Base-by-base conservation (phyloP, 1,139 yeast genomes). In the Taiozyma sp. region DNA sequence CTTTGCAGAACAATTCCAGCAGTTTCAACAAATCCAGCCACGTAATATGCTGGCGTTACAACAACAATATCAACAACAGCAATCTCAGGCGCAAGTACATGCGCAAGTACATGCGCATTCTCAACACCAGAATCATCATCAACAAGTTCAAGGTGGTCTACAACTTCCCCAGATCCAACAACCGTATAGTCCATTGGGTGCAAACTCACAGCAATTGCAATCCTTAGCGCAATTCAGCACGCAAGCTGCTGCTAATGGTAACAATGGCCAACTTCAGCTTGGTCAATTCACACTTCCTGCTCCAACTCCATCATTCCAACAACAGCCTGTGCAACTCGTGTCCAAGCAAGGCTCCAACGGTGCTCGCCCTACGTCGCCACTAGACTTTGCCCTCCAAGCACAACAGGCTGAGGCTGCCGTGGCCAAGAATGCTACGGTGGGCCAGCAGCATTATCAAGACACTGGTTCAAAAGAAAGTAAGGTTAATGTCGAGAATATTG, bases 401-500 rank as follows among this genome's bases (percentile, higher is more conserved):
- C 46, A 47, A 32, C 50, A 48, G 34, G 40, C 22, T 14, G 43
- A 47, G 21, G 48, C 41, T 16, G 49, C 50, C 2, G 46, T 47
- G 3, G 47, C 50, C 2, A 49, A 39, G 24, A 49, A 45, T 5
- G 48, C 48, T 3, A 48, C 48, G 6, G 53, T 40, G 21, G 48
- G 49, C 6, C 53, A 50, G 14, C 47, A 44, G n/a, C 47, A 39
- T 34, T 26, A 19, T 32, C 34, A 40, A 11, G 10, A 29, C 14
- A 28, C 13, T 22, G 35, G 21, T n/a, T n/a, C n/a, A n/a, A 24
- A 28, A 19, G 29, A 29, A 10, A n/a, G 8, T 7, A 26, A 43
- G 22, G 16, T 45, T 8, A 44, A 30, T 22, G 60, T 44, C 14
- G 61, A 55, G 37, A 59, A 57, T 45, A 59, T 60, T 21, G 63